Evolutionary conservation across 352 stramenopile species (phyloP), one percentile per base, ranked within the genome.

Genomic region (Pythium brachiatum): DNA sequence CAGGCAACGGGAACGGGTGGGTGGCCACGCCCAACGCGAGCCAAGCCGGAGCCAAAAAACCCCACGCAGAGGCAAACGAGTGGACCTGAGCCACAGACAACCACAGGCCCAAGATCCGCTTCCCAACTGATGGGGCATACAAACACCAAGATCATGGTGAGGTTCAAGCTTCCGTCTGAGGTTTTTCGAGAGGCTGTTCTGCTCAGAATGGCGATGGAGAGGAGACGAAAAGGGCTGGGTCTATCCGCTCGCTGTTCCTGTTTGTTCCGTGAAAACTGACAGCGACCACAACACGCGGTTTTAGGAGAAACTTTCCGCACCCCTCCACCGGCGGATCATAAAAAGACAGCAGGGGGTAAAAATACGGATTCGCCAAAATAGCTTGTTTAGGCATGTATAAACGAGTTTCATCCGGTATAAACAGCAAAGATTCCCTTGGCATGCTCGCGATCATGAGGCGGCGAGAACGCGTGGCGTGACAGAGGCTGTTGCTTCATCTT

Each of bases 31-130:
- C n/a, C 47, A 51, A 52, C 44, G 29, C 50, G 52, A 61, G 60
- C 52, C 51, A 52, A 31, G 48, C 8, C 48, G 31, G 50, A 52
- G 51, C 50, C 15, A 54, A 70, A 70, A 70, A 70, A 70, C 64
- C 64, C 58, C 64, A 70, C 36, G 32, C 29, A 57, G n/a, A 31
- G 29, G 12, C 51, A 71, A 71, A 72, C 64, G 64, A 67, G 64
- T 72, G 64, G 64, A 65, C 64, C 57, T 53, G 50, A 65, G 52
- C 50, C 48, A 32, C 12, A 60, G 55, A 29, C 23, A 25, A 39
- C 55, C 39, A 38, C 38, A 62, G 31, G 31, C 34, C 48, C 57
- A 54, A 52, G 61, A 47, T 62, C 50, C 39, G 53, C 62, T 23
- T 27, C 13, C 20, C 21, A 50, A 18, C n/a, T 12, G 18, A 51